A percentile compares a stretch with the other conserved stretches of the same genome.
Conservation (phyloP, 2,329 filamentous ascomycete genomes). For the Sporothrix pseudoabietina region DNA sequence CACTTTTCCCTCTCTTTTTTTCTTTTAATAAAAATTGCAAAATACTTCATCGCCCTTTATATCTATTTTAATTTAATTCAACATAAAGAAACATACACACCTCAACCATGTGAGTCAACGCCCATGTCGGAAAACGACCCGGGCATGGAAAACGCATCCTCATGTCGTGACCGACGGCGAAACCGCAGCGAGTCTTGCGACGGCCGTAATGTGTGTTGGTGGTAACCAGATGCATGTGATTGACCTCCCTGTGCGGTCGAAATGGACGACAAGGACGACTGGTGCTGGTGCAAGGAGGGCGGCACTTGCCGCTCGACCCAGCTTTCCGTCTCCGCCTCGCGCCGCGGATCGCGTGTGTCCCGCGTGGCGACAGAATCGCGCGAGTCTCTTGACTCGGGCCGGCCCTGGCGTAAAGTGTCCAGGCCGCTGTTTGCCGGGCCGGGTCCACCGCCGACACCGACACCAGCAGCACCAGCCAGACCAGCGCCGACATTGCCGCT, state of each 20-base stretch:
- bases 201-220: slow-evolving; percentile 28
- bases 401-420: slow-evolving; percentile 27
- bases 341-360: slow-evolving; percentile 40
- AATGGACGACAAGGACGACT: slow-evolving; percentile 17
- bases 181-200: slow-evolving; percentile 43
- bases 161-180: slow-evolving; percentile 43
- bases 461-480: neutral
- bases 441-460: neutral
- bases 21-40: neutral
- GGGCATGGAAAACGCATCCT: slow-evolving; percentile 50
- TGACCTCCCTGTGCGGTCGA: slow-evolving; percentile 20
- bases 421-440: neutral
- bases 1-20: neutral
- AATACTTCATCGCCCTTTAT: neutral
- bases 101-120: slow-evolving; percentile 22
- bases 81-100: neutral
- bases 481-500: neutral
- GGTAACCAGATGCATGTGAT: slow-evolving; percentile 20
- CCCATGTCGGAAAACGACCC: slow-evolving; percentile 49
- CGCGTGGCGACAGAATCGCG: slow-evolving; percentile 42
- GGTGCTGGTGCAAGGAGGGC: slow-evolving; percentile 32
- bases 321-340: slow-evolving; percentile 36
- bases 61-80: neutral
- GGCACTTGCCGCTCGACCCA: slow-evolving; percentile 35
- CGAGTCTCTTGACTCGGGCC: slow-evolving; percentile 40